phyloP scores from a whole-genome alignment of 352 stramenopile species.

The Pythium vanterpoolii region DNA sequence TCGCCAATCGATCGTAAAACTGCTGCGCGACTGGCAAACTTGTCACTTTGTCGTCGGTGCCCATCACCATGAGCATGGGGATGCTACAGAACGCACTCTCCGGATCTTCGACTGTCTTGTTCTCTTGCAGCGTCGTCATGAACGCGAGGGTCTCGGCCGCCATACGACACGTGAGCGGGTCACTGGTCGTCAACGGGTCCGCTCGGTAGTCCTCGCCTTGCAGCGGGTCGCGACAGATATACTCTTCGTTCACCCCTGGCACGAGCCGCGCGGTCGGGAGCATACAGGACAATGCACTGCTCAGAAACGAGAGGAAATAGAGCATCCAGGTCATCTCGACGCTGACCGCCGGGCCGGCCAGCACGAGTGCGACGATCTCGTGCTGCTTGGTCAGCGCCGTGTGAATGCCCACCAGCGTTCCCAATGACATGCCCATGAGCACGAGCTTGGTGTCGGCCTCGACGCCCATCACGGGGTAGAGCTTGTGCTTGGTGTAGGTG shows the following conservation, averaged over 20 bases:
- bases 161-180: constrained; percentile 19
- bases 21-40: constrained; percentile 34
- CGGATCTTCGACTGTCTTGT: constrained; percentile 16
- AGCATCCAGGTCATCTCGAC: constrained; percentile 20
- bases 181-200: constrained; percentile 19
- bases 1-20: constrained; percentile 42
- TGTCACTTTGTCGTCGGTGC: constrained; percentile 20
- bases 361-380: constrained; percentile 11
- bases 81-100: constrained; percentile 9
- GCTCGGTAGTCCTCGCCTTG: constrained; percentile 9
- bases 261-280: constrained; percentile 16
- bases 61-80: constrained; percentile 21
- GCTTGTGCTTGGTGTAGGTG: constrained; percentile 14
- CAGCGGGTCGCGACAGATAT: constrained; percentile 19
- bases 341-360: constrained; percentile 12
- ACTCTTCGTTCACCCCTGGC: constrained; percentile 18
- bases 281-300: constrained; percentile 5
- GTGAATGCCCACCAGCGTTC: constrained; percentile 20
- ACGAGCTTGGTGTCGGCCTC: not conserved
- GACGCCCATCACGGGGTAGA: constrained; percentile 15
- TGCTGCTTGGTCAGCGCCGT: constrained; percentile 18
- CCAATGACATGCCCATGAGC: constrained; percentile 20
- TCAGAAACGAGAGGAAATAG: constrained; percentile 6
- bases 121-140: constrained; percentile 13
- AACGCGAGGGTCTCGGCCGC: constrained; percentile 14